These are phyloP conservation scores for Senna siamea DNA, from an alignment of 306 rosid species.

Conservation along the genomic window DNA sequence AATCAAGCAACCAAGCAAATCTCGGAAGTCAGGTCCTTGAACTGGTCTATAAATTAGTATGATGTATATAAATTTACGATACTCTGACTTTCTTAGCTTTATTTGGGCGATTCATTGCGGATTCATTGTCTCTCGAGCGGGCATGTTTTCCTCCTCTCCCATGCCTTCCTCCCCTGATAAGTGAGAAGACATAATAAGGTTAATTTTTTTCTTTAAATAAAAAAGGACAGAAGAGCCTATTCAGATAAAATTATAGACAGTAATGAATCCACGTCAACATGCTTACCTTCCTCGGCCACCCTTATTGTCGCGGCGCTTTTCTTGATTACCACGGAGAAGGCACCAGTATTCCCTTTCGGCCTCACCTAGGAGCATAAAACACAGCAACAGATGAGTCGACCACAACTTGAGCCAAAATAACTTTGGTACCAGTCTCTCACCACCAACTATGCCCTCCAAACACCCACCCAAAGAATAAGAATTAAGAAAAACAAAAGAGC, in stretches of 20 bases:
- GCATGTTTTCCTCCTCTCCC: slow-evolving; percentile 66
- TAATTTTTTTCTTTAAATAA: not conserved
- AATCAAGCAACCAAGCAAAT: no score
- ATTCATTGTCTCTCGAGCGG: slow-evolving; percentile 64
- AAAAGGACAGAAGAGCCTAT: not conserved
- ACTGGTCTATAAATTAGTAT: not conserved
- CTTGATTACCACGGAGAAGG: slow-evolving; percentile 70
- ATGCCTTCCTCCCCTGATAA: slow-evolving; percentile 77
- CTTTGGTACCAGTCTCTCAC: slow-evolving; percentile 11
- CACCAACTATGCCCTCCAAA: not conserved
- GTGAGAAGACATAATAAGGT: not conserved
- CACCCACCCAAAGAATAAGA: not conserved
- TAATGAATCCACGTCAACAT: no score
- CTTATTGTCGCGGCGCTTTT: slow-evolving; percentile 52
- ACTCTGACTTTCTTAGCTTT: slow-evolving; percentile 61
- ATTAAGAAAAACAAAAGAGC: no score
- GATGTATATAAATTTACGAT: slow-evolving; percentile 21
- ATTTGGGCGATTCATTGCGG: slow-evolving; percentile 54
- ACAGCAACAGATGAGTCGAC: not conserved
- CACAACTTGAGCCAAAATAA: slow-evolving; percentile 3
- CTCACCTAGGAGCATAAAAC: slow-evolving; percentile 61
- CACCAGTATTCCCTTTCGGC: slow-evolving; percentile 88
- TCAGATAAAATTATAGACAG: not conserved
- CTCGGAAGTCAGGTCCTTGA: slow-evolving; percentile 2
- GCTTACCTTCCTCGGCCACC: slow-evolving; percentile 76